Base-by-base conservation (phyloP, 1,139 yeast genomes). In the Geotrichum fermentans region DNA sequence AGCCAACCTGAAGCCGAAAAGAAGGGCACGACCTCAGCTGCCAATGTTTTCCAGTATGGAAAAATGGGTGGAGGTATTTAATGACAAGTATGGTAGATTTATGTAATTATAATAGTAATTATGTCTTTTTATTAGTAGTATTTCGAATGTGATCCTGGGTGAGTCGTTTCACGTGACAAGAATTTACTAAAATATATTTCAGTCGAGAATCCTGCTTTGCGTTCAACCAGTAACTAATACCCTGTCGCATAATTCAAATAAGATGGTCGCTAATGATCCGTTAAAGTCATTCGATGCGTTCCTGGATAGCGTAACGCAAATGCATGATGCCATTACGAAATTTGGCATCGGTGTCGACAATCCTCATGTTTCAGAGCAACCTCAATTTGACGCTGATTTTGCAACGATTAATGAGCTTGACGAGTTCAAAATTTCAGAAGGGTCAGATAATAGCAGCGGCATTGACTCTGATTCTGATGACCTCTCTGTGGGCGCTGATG, bases 41-140 rank as follows among this genome's bases (percentile, higher is more conserved):
- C 64, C 20, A 60, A 58, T 43, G 58, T 61, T 32, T 63, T 63
- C 50, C 67, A 63, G 51, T 62, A 54, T 51, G 65, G 66, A 34
- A 63, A 63, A 51, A 63, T 63, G 67, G 67, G 67, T 5, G 65
- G 65, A 16, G 39, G 39, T 10, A 36, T 36, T 6, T 36, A 36
- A 21, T 20, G 14, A 11, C 38, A 16, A 34, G 20, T 34, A 17
- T 13, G n/a, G n/a, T n/a, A n/a, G n/a, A n/a, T n/a, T n/a, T n/a
- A n/a, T n/a, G 36, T 33, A 33, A n/a, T 33, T 14, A 14, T 8
- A 32, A 14, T 33, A n/a, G n/a, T n/a, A n/a, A n/a, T n/a, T n/a
- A n/a, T n/a, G n/a, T n/a, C n/a, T n/a, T n/a, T n/a, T n/a, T n/a
- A n/a, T n/a, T n/a, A n/a, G n/a, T n/a, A n/a, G n/a, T n/a, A n/a